phyloP scores from a whole-genome alignment of 768 basidiomycete genomes.

The Suillus bovinus region DNA sequence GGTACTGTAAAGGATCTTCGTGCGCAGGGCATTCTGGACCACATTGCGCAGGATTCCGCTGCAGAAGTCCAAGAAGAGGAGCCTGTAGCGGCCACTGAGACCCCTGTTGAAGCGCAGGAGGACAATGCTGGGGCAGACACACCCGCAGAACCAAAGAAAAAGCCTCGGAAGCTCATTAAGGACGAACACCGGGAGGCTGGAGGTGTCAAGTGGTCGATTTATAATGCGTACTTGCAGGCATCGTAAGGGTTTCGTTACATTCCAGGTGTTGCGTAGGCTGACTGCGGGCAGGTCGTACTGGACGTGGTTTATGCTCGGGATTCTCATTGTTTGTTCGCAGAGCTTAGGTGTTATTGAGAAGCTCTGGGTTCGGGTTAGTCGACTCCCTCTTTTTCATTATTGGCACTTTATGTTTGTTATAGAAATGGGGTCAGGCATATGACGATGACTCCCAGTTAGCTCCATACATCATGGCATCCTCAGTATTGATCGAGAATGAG shows the following conservation, averaged over 20 bases:
- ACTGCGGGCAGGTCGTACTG: constrained; percentile 29
- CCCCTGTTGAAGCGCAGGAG: constrained; percentile 10
- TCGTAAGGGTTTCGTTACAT: constrained; percentile 42
- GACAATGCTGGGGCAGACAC: background rate
- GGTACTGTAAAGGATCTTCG: constrained; percentile 68
- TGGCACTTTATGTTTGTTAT: background rate
- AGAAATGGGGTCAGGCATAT: constrained; percentile 34
- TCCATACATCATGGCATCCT: constrained; percentile 22
- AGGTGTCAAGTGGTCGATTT: constrained; percentile 77
- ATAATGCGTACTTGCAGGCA: constrained; percentile 67
- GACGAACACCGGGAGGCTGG: constrained; percentile 83
- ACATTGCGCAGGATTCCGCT: constrained; percentile 54
- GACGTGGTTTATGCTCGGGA: constrained; percentile 26
- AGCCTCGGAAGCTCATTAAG: constrained; percentile 71
- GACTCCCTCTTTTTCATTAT: background rate
- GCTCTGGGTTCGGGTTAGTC: constrained; percentile 30
- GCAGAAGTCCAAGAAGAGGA: constrained; percentile 51
- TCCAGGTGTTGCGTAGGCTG: no score
- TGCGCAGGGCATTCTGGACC: constrained; percentile 58
- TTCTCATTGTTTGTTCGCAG: constrained; percentile 28
- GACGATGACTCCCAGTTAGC: background rate
- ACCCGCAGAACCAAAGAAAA: constrained; percentile 39
- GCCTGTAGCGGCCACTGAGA: constrained; percentile 20
- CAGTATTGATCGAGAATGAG: constrained; percentile 29
- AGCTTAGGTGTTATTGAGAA: constrained; percentile 29